Conservation (phyloP, 176 grass and related monocot genomes). For the Raddia guianensis region DNA sequence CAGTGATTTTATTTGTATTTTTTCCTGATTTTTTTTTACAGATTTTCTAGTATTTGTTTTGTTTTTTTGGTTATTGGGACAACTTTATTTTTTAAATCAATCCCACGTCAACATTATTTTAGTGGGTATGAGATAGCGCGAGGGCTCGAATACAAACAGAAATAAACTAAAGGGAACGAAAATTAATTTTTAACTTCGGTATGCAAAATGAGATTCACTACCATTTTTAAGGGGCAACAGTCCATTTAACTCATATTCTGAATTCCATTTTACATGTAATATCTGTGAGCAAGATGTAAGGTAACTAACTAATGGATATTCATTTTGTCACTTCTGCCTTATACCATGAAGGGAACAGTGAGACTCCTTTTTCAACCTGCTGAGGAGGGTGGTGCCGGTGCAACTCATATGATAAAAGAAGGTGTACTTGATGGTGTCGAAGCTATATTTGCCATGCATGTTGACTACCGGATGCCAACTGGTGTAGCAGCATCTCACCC, state of each 20-base stretch:
- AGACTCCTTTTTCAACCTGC: constrained; percentile 95
- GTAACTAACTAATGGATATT: not conserved
- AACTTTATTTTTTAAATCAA: no score
- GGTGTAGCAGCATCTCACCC: constrained; percentile 56
- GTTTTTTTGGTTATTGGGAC: no score
- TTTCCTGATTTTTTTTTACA: no score
- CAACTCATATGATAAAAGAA: constrained; percentile 82
- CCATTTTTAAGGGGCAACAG: no score
- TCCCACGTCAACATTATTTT: no score
- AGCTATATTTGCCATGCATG: constrained; percentile 89
- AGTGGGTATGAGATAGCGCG: no score
- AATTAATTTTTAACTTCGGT: no score
- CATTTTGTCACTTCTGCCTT: constrained; percentile 31
- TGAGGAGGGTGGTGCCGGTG: constrained; percentile 91
- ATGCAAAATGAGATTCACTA: no score
- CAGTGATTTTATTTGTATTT: no score
- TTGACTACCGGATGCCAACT: constrained; percentile 57
- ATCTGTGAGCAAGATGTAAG: not conserved
- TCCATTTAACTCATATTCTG: not conserved
- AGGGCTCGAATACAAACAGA: no score
- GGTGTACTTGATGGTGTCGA: constrained; percentile 65
- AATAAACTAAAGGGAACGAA: no score
- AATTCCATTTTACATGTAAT: constrained; percentile 1
- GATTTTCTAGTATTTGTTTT: no score
- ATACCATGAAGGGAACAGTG: constrained; percentile 71